Evolutionary conservation across 495 filamentous ascomycete species (phyloP).

Genomic region (Chaetomium fimeti): DNA sequence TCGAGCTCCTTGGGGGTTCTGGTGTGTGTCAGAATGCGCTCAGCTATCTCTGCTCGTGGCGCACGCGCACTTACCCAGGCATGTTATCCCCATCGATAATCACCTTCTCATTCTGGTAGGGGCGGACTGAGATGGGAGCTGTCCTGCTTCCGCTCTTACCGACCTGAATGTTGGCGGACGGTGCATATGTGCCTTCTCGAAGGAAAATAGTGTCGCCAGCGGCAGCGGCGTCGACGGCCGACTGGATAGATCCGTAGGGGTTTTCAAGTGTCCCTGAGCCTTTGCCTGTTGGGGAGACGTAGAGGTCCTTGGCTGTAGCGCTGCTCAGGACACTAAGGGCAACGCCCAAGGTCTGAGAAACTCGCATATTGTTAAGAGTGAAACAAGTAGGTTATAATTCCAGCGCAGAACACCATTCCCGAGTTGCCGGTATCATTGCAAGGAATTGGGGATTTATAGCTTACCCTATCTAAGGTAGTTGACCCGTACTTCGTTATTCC

Average conservation of each 20-base stretch:
- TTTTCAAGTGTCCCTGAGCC: slow-evolving; percentile 9
- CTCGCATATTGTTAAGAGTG: slow-evolving; percentile 2
- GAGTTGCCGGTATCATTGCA: background rate
- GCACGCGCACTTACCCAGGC: slow-evolving; percentile 9
- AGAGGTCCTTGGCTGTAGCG: slow-evolving; percentile 3
- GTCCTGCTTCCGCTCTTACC: slow-evolving; percentile 5
- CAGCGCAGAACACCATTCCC: background rate
- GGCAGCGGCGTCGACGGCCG: slow-evolving; percentile 11
- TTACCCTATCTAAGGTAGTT: background rate
- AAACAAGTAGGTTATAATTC: background rate
- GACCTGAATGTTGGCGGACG: slow-evolving; percentile 10
- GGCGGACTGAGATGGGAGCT: slow-evolving; percentile 9
- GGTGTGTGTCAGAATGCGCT: background rate
- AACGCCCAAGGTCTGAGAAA: background rate
- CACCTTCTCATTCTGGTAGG: slow-evolving; percentile 11
- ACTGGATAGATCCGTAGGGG: slow-evolving; percentile 10
- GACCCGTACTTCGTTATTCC: background rate
- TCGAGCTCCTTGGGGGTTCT: slow-evolving; percentile 11
- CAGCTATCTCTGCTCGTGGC: background rate
- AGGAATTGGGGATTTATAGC: background rate
- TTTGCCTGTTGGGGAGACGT: slow-evolving; percentile 10
- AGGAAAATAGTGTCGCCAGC: slow-evolving; percentile 12
- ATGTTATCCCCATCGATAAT: slow-evolving; percentile 9
- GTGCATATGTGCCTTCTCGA: slow-evolving; percentile 13
- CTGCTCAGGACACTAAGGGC: slow-evolving; percentile 7